Evolutionary conservation across 805 yeast genomes (phyloP), one percentile per base, ranked within the genome.

Genomic region (Kuraishia hungarica): DNA sequence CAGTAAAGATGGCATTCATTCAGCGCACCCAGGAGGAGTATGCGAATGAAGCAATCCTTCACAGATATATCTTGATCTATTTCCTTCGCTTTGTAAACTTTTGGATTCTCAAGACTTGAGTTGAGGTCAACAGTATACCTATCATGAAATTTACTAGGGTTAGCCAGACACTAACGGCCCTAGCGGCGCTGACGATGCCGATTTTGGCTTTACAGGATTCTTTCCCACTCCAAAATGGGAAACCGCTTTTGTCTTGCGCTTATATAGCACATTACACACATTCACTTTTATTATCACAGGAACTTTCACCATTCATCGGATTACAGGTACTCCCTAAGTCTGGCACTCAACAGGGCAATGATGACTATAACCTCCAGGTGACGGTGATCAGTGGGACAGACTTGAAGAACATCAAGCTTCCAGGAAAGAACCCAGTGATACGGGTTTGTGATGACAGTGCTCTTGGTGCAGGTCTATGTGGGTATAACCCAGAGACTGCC

Each of bases 381-480:
- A 51, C 64, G 10, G 54, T 66, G 17, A 59, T 69, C 39, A 59
- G 67, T 1, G 63, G 62, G 2, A 53, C 48, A 1, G 71, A 67
- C 53, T 52, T 67, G 35, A 54, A 58, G 46, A 61, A 62, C n/a
- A 56, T 66, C 11, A 13, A 7, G 39, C 49, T 23, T 22, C 24
- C 35, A 22, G 29, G 21, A 5, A 35, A 35, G 43, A 50, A 60
- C 3, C 64, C 71, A 8, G 50, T 52, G 39, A 57, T 59, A 48
- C 66, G 67, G 56, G 61, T 68, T 23, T 69, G 72, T 58, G 72
- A 69, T 54, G 72, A 67, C 55, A 53, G 55, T 46, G 63, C 72
- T 1, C 21, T 59, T 23, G 58, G 58, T 11, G 39, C 51, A 1
- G 59, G 61, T 3, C 52, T 60, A 43, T 68, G 72, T 56, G 54